Base-by-base conservation (phyloP, 2,329 filamentous ascomycete species). In the Ilyonectria sp. region DNA sequence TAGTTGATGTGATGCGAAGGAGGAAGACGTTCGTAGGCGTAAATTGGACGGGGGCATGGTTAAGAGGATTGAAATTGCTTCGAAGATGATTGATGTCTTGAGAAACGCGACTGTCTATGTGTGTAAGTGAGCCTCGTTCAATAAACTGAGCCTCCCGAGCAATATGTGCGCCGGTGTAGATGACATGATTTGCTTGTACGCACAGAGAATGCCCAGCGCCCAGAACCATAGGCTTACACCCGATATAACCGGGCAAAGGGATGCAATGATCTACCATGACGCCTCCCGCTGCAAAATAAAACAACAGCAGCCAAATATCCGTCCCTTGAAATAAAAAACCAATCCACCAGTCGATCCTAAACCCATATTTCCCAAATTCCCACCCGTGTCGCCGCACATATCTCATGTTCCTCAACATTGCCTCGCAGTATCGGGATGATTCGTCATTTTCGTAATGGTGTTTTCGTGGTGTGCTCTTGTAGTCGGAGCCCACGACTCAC, bases 401-500 rank as follows among this genome's bases (percentile, higher is more conserved):
- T 62, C 37, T 53, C 63, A 29, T 55, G 43, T 62, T 31, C 7
- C 37, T 17, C 11, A 17, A 19, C 21, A 40, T 35, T 61, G 60
- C 52, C 29, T 21, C 10, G 17, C 26, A 47, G 46, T 23, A 10
- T 57, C 44, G 29, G 46, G 29, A 33, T 53, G 33, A 19, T 26
- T 53, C 50, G 10, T 53, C 52, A 47, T 66, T 46, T 58, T 59
- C 37, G 52, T 52, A 19, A 26, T 55, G 7, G 31, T 35, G n/a
- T 17, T 37, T 37, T 21, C 31, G 11, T 13, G 19, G 7, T 33
- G 15, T 21, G 11, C 7, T 37, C 23, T 60, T 58, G n/a, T 15
- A 17, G 44, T 43, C 46, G 29, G 49, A 8, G 23, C 17, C 43
- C 7, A 57, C 37, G 43, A 31, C 46, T 89, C 82, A 93, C 91